Percentiles rank a stretch among this genome's conserved stretches.
Conservation (phyloP, 1,139 yeast genomes). For the Blastobotrys aristatus region DNA sequence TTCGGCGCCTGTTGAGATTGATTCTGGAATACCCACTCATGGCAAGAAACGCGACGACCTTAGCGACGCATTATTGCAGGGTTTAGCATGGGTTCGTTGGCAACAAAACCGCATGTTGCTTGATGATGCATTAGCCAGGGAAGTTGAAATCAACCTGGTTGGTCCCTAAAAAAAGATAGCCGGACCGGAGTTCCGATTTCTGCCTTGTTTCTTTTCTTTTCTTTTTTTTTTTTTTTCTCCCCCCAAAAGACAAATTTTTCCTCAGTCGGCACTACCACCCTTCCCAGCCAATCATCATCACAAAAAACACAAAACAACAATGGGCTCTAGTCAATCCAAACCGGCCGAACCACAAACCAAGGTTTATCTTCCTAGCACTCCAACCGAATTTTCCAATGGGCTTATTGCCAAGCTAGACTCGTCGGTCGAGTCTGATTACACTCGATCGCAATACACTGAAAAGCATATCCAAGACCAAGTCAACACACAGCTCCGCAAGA, state of each 20-base stretch:
- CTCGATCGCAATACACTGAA: conserved; percentile 76
- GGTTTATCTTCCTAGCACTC: conserved; percentile 52
- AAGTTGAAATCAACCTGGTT: background rate
- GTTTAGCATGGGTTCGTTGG: conserved; percentile 50
- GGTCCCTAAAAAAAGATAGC: too few relatives aligned
- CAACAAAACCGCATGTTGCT: conserved; percentile 29
- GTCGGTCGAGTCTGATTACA: conserved; percentile 70
- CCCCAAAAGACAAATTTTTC: background rate
- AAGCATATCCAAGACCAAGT: conserved; percentile 75
- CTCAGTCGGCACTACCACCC: background rate
- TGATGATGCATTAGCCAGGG: background rate
- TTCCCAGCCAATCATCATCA: background rate
- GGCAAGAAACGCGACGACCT: conserved; percentile 43
- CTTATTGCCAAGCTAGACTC: conserved; percentile 67
- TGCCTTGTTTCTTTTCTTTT: background rate
- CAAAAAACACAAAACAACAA: conserved; percentile 1
- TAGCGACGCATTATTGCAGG: conserved; percentile 57
- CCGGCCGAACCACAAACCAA: conserved; percentile 12
- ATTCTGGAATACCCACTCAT: conserved; percentile 7
- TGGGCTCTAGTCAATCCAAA: conserved; percentile 19
- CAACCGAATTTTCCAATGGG: conserved; percentile 68
- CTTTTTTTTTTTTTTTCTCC: background rate
- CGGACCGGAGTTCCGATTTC: background rate
- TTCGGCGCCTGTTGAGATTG: conserved; percentile 2
- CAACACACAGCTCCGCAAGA: conserved; percentile 54